phyloP scores from a whole-genome alignment of 805 yeast genomes.

The Ogataea siamensis region DNA sequence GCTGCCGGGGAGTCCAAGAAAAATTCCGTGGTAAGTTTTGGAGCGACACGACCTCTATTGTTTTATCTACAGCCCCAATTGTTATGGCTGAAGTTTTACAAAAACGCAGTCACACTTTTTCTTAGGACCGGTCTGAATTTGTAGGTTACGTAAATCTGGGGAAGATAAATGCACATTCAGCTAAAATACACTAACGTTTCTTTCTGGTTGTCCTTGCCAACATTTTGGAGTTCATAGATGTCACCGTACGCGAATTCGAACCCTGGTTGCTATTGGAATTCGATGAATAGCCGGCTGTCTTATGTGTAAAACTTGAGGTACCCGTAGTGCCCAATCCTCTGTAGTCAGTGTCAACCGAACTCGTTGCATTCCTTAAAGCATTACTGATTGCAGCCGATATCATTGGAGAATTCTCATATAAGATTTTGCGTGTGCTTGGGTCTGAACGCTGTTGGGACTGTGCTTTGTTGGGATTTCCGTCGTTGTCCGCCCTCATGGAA shows the following conservation, averaged over 20 bases:
- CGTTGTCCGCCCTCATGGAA: conserved; percentile 20
- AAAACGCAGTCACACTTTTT: conserved; percentile 22
- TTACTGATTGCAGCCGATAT: conserved; percentile 36
- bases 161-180: conserved; percentile 7
- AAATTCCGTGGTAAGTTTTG: background rate
- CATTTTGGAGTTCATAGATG: conserved; percentile 59
- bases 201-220: conserved; percentile 55
- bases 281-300: background rate
- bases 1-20: conserved; percentile 1
- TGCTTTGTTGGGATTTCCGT: conserved; percentile 2
- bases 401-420: conserved; percentile 30
- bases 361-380: conserved; percentile 28
- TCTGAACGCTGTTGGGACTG: conserved; percentile 8
- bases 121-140: background rate
- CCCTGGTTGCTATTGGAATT: conserved; percentile 2
- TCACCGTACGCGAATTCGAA: conserved; percentile 35
- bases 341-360: conserved; percentile 2
- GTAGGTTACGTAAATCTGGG: conserved; percentile 7
- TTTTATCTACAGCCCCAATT: conserved; percentile 2
- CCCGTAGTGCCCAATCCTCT: conserved; percentile 1
- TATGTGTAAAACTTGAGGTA: conserved; percentile 1
- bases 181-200: conserved; percentile 26
- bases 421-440: conserved; percentile 18
- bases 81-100: conserved; percentile 1
- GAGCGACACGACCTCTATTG: conserved; percentile 7